Conservation (phyloP, 208 protist species). For the Phytomonas sp. region DNA sequence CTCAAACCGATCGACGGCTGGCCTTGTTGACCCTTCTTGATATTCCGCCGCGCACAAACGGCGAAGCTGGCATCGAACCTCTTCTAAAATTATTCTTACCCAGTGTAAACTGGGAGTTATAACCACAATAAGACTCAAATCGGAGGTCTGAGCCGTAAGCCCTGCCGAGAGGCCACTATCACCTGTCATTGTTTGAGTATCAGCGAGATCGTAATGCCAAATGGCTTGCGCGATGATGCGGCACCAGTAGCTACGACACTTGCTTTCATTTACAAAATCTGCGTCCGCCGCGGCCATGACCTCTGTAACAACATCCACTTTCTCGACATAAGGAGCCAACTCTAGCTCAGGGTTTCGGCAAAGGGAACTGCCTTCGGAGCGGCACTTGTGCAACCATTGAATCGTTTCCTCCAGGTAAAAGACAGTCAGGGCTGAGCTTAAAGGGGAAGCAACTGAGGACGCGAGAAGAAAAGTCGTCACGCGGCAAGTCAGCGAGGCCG, state of each 20-base stretch:
- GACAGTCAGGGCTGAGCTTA: conserved; percentile 12
- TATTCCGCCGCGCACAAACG: neutral
- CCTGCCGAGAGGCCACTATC: conserved; percentile 5
- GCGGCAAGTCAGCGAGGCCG: conserved; percentile 13
- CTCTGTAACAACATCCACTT: conserved; percentile 69
- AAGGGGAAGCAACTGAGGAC: neutral
- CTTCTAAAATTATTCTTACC: conserved; percentile 20
- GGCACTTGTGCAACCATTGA: conserved; percentile 71
- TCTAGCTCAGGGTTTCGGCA: conserved; percentile 45
- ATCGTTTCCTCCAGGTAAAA: conserved; percentile 78
- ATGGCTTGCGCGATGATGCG: conserved; percentile 44
- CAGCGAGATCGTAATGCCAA: conserved; percentile 46
- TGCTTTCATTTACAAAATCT: conserved; percentile 44
- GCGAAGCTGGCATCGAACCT: neutral
- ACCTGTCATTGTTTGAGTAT: conserved; percentile 15
- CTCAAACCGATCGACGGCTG: neutral
- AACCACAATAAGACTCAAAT: conserved; percentile 16
- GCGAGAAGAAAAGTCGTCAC: conserved; percentile 10
- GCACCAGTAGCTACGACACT: conserved; percentile 51
- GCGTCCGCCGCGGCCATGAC: conserved; percentile 55
- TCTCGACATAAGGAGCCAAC: conserved; percentile 48
- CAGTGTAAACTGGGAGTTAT: conserved; percentile 22
- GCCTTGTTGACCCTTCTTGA: neutral
- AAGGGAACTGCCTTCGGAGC: conserved; percentile 55
- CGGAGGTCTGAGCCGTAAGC: conserved; percentile 6